Percentiles rank a stretch among this genome's conserved stretches.
Conservation (phyloP, 176 grass and related monocot genomes). For the Chrysopogon serrulatus region DNA sequence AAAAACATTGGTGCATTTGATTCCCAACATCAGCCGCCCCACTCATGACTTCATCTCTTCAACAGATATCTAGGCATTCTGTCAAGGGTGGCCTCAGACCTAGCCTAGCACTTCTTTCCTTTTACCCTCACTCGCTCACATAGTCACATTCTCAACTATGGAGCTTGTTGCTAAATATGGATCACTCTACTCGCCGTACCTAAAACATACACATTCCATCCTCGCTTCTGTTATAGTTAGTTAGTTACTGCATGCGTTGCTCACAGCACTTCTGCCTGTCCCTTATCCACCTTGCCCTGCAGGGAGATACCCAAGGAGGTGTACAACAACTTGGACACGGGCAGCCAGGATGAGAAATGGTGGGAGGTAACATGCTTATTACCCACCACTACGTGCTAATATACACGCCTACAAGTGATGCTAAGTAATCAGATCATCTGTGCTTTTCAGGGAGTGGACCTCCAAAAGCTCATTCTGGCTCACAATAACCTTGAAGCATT, state of each 20-base stretch:
- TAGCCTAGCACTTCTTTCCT: background rate
- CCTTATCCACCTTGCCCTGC: background rate
- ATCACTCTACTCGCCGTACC: background rate
- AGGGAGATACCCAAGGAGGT: conserved; percentile 85
- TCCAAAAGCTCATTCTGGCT: conserved; percentile 94
- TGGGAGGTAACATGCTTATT: conserved; percentile 68
- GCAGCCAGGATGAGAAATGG: conserved; percentile 76
- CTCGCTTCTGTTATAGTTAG: background rate
- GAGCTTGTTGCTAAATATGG: background rate
- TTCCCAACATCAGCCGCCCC: background rate
- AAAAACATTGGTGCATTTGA: background rate
- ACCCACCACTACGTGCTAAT: background rate
- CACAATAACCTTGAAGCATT: conserved; percentile 84
- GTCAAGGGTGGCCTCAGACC: background rate
- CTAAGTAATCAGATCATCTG: background rate
- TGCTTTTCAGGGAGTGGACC: conserved; percentile 63
- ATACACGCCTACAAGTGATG: background rate
- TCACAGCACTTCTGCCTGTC: background rate
- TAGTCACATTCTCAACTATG: background rate
- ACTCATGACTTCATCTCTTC: background rate
- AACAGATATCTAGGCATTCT: background rate
- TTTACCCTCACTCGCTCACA: background rate
- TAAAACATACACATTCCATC: background rate
- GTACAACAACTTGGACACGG: conserved; percentile 61
- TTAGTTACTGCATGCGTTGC: background rate